Evolutionary conservation across 495 filamentous ascomycete genomes (phyloP).

Genomic region (Penicillium lividum): DNA sequence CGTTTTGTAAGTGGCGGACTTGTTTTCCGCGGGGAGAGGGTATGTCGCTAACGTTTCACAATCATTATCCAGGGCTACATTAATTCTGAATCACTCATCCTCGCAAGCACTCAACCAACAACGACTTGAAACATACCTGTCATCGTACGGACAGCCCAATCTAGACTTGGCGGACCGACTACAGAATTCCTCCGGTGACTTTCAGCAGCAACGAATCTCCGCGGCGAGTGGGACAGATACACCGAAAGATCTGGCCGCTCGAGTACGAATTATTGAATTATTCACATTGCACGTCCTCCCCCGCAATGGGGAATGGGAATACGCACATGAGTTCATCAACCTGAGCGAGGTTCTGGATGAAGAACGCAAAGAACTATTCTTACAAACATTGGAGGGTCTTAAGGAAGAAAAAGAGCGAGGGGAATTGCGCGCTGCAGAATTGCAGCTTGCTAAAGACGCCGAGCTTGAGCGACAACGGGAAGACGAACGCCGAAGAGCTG

Average conservation of each 20-base stretch:
- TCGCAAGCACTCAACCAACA: slow-evolving; percentile 80
- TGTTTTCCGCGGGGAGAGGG: background rate
- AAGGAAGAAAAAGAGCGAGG: slow-evolving; percentile 71
- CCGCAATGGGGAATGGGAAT: slow-evolving; percentile 91
- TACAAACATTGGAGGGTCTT: slow-evolving; percentile 63
- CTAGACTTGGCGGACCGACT: slow-evolving; percentile 65
- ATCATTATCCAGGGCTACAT: slow-evolving; percentile 63
- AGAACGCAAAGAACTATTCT: slow-evolving; percentile 81
- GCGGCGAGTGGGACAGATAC: slow-evolving; percentile 66
- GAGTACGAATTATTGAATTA: slow-evolving; percentile 88
- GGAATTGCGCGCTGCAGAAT: slow-evolving; percentile 64
- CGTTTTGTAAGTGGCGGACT: slow-evolving; percentile 64
- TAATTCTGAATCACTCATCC: slow-evolving; percentile 83
- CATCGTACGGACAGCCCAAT: slow-evolving; percentile 67
- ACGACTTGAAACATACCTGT: slow-evolving; percentile 87
- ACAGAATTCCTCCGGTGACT: slow-evolving; percentile 31
- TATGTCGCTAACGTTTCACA: slow-evolving; percentile 11
- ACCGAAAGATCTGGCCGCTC: slow-evolving; percentile 70
- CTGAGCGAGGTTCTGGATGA: slow-evolving; percentile 85
- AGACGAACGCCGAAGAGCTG: slow-evolving; percentile 59
- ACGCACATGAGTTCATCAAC: slow-evolving; percentile 85
- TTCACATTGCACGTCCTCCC: slow-evolving; percentile 92
- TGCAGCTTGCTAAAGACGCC: slow-evolving; percentile 63
- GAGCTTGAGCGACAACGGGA: slow-evolving; percentile 56
- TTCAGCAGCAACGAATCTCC: slow-evolving; percentile 32